Percentiles rank a stretch among this genome's conserved stretches.
Evolutionary conservation across 164 flowering plant species (phyloP).

Genomic region (Macadamia integrifolia): DNA sequence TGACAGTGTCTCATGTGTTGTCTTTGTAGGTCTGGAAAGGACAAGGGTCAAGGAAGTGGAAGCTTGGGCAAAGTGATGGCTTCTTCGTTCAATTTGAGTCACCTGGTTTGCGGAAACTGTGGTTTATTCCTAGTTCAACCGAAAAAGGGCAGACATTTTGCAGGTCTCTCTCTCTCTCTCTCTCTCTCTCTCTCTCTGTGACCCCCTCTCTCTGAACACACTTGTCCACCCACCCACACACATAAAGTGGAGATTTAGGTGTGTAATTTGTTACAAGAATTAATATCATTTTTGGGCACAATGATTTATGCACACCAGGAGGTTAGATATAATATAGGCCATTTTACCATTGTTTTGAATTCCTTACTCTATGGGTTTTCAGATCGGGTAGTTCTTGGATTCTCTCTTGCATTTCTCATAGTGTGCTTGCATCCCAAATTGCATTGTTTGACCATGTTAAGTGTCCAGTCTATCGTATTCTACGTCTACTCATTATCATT

Average conservation of each 20-base stretch:
- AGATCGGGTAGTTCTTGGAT: neutral
- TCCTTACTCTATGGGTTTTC: neutral
- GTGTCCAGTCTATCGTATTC: too few species aligned
- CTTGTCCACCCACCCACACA: too few species aligned
- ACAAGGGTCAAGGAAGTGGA: slow-evolving; percentile 96
- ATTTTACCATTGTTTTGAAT: too few species aligned
- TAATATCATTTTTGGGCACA: too few species aligned
- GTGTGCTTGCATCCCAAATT: neutral
- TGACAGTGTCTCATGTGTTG: neutral
- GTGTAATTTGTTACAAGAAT: neutral
- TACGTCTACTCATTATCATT: too few species aligned
- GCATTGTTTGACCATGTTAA: neutral
- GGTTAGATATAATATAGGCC: too few species aligned
- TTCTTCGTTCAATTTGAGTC: slow-evolving; percentile 90
- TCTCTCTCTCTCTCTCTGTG: slow-evolving; percentile 1
- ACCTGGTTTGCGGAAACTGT: slow-evolving; percentile 57
- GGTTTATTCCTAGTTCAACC: slow-evolving; percentile 79
- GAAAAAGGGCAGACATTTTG: slow-evolving; percentile 74
- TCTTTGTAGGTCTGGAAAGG: slow-evolving; percentile 92
- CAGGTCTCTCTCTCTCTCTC: slow-evolving; percentile 49
- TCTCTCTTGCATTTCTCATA: neutral
- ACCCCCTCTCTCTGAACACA: neutral
- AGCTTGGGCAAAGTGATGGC: slow-evolving; percentile 82
- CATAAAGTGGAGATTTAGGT: neutral
- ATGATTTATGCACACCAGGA: too few species aligned